phyloP scores from a whole-genome alignment of 805 yeast genomes.

The Saturnispora dispora region DNA sequence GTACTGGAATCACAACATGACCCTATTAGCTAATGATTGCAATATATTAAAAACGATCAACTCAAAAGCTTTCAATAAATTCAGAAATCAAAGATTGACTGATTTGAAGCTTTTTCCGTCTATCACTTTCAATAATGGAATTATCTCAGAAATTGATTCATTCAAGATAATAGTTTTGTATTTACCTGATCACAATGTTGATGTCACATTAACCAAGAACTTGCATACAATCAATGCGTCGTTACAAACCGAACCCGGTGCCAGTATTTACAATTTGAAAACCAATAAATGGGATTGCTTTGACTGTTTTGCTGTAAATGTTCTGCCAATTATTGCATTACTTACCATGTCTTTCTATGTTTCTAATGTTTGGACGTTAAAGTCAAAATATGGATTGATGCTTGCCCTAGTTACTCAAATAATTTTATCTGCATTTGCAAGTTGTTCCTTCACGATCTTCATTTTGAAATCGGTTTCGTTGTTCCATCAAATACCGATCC shows the following conservation, averaged over 20 bases:
- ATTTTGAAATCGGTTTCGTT: conserved; percentile 23
- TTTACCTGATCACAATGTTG: background rate
- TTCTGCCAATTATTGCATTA: conserved; percentile 15
- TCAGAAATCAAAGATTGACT: background rate
- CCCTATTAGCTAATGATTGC: conserved; percentile 24
- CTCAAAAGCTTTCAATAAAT: conserved; percentile 11
- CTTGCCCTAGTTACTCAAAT: conserved; percentile 36
- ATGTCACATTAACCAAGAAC: background rate
- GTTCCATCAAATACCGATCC: conserved; percentile 24
- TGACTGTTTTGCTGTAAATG: background rate
- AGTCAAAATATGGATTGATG: conserved; percentile 38
- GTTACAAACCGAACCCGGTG: background rate
- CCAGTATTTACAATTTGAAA: background rate
- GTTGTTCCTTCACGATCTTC: conserved; percentile 35
- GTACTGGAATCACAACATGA: conserved; percentile 33
- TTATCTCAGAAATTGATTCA: conserved; percentile 1
- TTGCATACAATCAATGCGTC: background rate
- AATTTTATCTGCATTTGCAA: conserved; percentile 31
- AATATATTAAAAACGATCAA: conserved; percentile 34
- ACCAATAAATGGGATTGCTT: background rate
- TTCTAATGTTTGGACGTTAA: conserved; percentile 33
- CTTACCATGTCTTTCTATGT: conserved; percentile 28
- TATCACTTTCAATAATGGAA: background rate
- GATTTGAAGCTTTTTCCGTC: background rate
- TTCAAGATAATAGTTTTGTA: conserved; percentile 1